phyloP scores from a whole-genome alignment of 2,329 filamentous ascomycete genomes.

The Elsinoe perseae region DNA sequence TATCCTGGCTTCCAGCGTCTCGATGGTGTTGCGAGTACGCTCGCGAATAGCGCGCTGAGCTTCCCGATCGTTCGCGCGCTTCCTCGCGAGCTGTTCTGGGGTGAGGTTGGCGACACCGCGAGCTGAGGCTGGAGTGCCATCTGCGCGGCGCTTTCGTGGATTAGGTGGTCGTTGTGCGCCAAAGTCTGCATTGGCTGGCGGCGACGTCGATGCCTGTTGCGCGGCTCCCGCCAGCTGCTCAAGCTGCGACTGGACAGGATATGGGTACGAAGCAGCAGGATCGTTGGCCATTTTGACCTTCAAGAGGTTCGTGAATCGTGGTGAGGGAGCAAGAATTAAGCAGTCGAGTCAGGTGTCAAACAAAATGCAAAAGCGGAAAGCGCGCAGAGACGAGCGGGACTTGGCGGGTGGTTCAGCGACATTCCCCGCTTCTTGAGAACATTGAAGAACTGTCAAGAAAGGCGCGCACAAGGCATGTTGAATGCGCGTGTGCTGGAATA shows the following conservation, averaged over 20 bases:
- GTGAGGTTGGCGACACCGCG: slow-evolving; percentile 81
- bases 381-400: not conserved
- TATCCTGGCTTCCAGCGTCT: slow-evolving; percentile 63
- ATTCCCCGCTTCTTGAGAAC: not conserved
- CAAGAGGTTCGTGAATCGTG: not conserved
- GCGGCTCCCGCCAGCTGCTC: slow-evolving; percentile 15
- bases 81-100: slow-evolving; percentile 79
- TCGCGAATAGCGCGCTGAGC: slow-evolving; percentile 79
- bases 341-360: slow-evolving; percentile 5
- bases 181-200: slow-evolving; percentile 7
- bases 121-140: slow-evolving; percentile 37
- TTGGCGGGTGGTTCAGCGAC: slow-evolving; percentile 6
- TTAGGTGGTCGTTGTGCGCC: slow-evolving; percentile 12
- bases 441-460: not conserved
- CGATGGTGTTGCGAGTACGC: slow-evolving; percentile 72
- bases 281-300: slow-evolving; percentile 11
- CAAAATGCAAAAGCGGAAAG: slow-evolving; percentile 7
- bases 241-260: slow-evolving; percentile 12
- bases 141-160: slow-evolving; percentile 29
- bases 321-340: not conserved
- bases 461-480: slow-evolving; percentile 4
- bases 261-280: slow-evolving; percentile 8
- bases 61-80: slow-evolving; percentile 84
- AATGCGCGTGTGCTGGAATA: not conserved
- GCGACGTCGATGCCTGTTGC: slow-evolving; percentile 12